Evolutionary conservation across 2,329 filamentous ascomycete genomes (phyloP).

Genomic region (Neofusicoccum laricinum): DNA sequence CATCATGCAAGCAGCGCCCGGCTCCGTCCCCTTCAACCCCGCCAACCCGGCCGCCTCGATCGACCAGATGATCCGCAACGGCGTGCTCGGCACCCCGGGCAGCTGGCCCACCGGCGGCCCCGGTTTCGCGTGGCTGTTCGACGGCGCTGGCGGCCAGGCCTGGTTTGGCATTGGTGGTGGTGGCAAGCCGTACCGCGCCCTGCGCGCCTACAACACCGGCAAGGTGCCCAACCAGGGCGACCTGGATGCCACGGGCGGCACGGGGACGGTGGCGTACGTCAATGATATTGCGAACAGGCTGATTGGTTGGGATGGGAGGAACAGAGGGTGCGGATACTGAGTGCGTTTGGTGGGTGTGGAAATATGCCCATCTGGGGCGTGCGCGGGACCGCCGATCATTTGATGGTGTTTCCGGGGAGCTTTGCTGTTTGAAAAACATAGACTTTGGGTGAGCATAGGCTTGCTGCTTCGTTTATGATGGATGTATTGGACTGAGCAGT

Average conservation of each 20-base stretch:
- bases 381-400: too few species aligned
- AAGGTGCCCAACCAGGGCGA: background rate
- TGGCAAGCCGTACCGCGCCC: conserved; percentile 18
- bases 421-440: too few species aligned
- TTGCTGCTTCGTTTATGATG: too few species aligned
- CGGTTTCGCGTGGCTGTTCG: conserved; percentile 14
- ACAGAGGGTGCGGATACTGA: background rate
- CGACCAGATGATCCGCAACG: conserved; percentile 21
- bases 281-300: conserved; percentile 25
- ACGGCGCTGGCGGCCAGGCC: background rate
- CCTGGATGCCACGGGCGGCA: conserved; percentile 8
- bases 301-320: conserved; percentile 22
- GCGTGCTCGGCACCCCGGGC: conserved; percentile 18
- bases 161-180: conserved; percentile 1
- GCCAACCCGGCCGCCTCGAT: conserved; percentile 17
- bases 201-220: conserved; percentile 19
- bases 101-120: conserved; percentile 16
- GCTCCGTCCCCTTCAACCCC: conserved; percentile 17
- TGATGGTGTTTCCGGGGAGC: too few species aligned
- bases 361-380: too few species aligned
- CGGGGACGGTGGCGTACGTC: conserved; percentile 18
- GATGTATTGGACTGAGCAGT: too few species aligned
- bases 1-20: conserved; percentile 21
- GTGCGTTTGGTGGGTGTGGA: too few species aligned
- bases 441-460: too few species aligned